Conservation (phyloP, 768 basidiomycete genomes). For the Auricularia auricula-judae region DNA sequence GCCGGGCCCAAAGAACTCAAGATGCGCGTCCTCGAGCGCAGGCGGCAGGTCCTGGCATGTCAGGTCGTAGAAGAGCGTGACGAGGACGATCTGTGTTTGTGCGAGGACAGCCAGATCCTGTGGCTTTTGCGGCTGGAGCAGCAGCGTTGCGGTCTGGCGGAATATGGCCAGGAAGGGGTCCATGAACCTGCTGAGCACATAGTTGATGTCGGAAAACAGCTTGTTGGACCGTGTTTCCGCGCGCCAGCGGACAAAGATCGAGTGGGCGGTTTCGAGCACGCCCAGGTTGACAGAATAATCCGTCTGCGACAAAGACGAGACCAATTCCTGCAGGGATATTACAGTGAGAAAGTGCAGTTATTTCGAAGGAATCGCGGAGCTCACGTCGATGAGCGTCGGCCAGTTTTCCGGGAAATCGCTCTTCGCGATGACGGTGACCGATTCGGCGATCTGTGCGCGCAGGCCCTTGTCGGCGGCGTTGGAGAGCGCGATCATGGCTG, state of each 20-base stretch:
- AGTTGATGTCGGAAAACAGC: slow-evolving; percentile 85
- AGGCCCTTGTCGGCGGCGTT: slow-evolving; percentile 58
- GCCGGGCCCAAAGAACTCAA: slow-evolving; percentile 63
- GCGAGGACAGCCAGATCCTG: slow-evolving; percentile 42
- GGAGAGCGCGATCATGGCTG: slow-evolving; percentile 84
- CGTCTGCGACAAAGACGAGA: slow-evolving; percentile 63
- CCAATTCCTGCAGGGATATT: slow-evolving; percentile 59
- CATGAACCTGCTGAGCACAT: slow-evolving; percentile 77
- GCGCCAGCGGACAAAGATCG: slow-evolving; percentile 91
- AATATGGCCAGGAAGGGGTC: slow-evolving; percentile 78
- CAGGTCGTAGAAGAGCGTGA: slow-evolving; percentile 88
- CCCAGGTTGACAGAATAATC: slow-evolving; percentile 83
- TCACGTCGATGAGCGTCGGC: slow-evolving; percentile 81
- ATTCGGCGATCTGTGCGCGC: slow-evolving; percentile 83
- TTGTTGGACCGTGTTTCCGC: slow-evolving; percentile 78
- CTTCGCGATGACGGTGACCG: slow-evolving; percentile 83
- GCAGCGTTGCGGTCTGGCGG: slow-evolving; percentile 44
- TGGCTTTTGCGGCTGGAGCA: slow-evolving; percentile 32
- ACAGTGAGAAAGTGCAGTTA: not conserved
- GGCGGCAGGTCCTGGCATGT: slow-evolving; percentile 93
- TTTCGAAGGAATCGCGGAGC: slow-evolving; percentile 19
- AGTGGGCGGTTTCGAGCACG: slow-evolving; percentile 89
- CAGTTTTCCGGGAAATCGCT: slow-evolving; percentile 86
- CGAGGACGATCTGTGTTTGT: slow-evolving; percentile 64
- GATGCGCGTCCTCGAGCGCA: slow-evolving; percentile 79